Conservation (phyloP, 202 grass and related monocot species). For the Schoenoplectus tabernaemontani region DNA sequence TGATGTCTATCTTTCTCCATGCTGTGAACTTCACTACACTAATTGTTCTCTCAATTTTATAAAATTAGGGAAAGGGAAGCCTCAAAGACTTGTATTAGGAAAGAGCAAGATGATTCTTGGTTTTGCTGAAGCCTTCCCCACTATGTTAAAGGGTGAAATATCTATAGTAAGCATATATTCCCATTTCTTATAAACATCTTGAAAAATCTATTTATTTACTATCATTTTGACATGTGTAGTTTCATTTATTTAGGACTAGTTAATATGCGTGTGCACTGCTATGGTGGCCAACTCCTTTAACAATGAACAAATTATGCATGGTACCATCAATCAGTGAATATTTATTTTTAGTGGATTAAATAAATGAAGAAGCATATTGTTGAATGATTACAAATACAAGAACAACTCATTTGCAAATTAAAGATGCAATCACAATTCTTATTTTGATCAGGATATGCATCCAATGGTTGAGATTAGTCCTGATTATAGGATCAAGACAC, state of each 20-base stretch:
- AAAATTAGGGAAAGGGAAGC: conserved; percentile 73
- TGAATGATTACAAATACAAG: not conserved
- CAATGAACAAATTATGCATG: not conserved
- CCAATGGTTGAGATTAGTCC: not conserved
- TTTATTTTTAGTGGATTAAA: not conserved
- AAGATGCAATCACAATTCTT: not conserved
- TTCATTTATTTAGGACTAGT: not conserved
- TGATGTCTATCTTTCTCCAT: not conserved
- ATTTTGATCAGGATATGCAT: not conserved
- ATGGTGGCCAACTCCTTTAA: not conserved
- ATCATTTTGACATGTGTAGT: not conserved
- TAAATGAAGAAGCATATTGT: not conserved
- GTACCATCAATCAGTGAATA: not conserved
- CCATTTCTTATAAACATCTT: conserved; percentile 6
- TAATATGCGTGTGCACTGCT: not conserved
- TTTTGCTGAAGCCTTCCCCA: conserved; percentile 85
- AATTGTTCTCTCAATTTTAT: conserved; percentile 15
- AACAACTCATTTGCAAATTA: not conserved
- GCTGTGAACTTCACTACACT: conserved; percentile 10
- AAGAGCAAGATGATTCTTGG: conserved; percentile 98
- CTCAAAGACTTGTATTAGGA: conserved; percentile 74
- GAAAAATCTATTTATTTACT: not conserved
- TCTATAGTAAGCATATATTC: conserved; percentile 65
- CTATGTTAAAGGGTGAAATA: conserved; percentile 83
- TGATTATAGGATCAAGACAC: not conserved